Evolutionary conservation across 805 yeast genomes (phyloP).

Genomic region (Wickerhamomyces canadensis): DNA sequence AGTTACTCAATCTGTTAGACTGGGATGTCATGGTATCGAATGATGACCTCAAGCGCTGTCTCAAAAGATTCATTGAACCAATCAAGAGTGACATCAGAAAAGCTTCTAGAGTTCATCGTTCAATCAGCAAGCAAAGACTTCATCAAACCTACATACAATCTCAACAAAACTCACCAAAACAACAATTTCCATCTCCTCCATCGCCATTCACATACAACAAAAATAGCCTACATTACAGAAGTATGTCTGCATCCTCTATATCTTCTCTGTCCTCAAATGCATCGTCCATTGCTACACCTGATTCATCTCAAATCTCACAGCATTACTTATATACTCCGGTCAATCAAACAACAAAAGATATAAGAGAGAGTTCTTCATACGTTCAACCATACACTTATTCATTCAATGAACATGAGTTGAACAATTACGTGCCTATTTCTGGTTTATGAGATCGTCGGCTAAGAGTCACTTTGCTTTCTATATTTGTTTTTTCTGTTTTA

Average conservation of each 20-base stretch:
- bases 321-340: not conserved
- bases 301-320: not conserved
- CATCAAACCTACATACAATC: slow-evolving; percentile 1
- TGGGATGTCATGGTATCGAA: slow-evolving; percentile 69
- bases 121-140: slow-evolving; percentile 8
- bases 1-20: slow-evolving; percentile 57
- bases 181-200: slow-evolving; percentile 3
- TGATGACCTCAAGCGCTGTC: slow-evolving; percentile 59
- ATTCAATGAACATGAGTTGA: slow-evolving; percentile 2
- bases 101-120: slow-evolving; percentile 21
- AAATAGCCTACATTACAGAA: slow-evolving; percentile 8
- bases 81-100: slow-evolving; percentile 48
- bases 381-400: slow-evolving; percentile 1
- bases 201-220: slow-evolving; percentile 9
- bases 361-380: too few relatives aligned
- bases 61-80: slow-evolving; percentile 69
- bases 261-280: slow-evolving; percentile 9
- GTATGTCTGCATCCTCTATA: slow-evolving; percentile 8
- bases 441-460: too few relatives aligned
- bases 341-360: not conserved
- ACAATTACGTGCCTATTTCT: slow-evolving; percentile 1
- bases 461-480: too few relatives aligned
- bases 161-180: slow-evolving; percentile 3
- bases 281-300: slow-evolving; percentile 2
- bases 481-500: too few relatives aligned